phyloP scores from a whole-genome alignment of 192 early-diverging fungal species.

The Allomyces macrogynus region DNA sequence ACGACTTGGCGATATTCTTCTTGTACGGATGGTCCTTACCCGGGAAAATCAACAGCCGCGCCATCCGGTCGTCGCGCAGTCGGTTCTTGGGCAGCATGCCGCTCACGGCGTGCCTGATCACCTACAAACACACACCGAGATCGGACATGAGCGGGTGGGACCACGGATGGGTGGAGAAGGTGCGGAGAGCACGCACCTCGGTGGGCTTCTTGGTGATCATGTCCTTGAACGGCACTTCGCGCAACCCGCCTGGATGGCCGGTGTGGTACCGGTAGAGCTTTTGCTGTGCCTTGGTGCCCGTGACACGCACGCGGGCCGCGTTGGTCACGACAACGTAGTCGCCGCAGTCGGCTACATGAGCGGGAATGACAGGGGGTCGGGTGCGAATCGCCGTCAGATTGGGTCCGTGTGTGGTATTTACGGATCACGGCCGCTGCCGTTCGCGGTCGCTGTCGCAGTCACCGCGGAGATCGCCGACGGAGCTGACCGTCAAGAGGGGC shows the following conservation, averaged over 20 bases:
- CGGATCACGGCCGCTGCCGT: no score
- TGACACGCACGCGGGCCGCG: slow-evolving; percentile 51
- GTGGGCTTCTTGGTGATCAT: slow-evolving; percentile 56
- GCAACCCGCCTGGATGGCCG: slow-evolving; percentile 67
- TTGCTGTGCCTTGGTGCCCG: slow-evolving; percentile 64
- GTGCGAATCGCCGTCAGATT: no score
- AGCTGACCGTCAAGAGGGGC: no score
- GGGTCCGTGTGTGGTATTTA: no score
- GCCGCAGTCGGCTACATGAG: slow-evolving; percentile 75
- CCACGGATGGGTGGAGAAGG: no score
- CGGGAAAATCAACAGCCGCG: slow-evolving; percentile 60
- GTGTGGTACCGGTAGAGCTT: slow-evolving; percentile 79
- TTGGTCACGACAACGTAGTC: slow-evolving; percentile 95
- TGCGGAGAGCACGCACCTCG: slow-evolving; percentile 20
- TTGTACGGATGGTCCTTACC: slow-evolving; percentile 70
- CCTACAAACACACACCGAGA: slow-evolving; percentile 6
- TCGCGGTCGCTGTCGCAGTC: no score
- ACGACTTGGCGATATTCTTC: slow-evolving; percentile 59
- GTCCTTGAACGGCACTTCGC: slow-evolving; percentile 49
- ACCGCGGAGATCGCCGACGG: no score
- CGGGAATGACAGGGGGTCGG: no score
- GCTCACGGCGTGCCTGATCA: slow-evolving; percentile 74
- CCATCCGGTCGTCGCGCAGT: slow-evolving; percentile 53
- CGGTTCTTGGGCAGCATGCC: slow-evolving; percentile 92
- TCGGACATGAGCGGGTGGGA: background rate